These are phyloP conservation scores for Trichoderma oligosporum DNA, from an alignment of 2,329 filamentous ascomycete species.

Conservation along the genomic window DNA sequence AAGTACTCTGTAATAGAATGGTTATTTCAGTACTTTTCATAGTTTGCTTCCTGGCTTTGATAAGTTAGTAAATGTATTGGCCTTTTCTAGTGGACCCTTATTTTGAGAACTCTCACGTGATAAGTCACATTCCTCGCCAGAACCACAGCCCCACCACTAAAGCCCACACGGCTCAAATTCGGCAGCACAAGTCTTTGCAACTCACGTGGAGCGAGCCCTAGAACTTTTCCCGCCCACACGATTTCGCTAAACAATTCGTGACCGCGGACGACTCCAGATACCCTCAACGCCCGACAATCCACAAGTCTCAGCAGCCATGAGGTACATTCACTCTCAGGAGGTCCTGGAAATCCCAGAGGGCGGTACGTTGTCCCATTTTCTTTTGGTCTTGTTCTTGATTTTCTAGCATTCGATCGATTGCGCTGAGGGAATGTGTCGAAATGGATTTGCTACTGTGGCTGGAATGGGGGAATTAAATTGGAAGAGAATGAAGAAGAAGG, in stretches of 20 bases:
- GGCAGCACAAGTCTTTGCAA: slow-evolving; percentile 24
- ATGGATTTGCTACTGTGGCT: background rate
- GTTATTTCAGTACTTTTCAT: too few species aligned
- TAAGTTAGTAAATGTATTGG: background rate
- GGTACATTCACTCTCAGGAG: slow-evolving; percentile 99
- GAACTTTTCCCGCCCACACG: slow-evolving; percentile 45
- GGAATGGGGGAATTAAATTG: background rate
- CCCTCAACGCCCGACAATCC: slow-evolving; percentile 44
- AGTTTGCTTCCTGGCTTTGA: background rate
- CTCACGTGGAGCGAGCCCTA: slow-evolving; percentile 44
- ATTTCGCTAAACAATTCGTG: slow-evolving; percentile 39
- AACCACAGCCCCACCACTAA: background rate
- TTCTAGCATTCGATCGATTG: slow-evolving; percentile 10
- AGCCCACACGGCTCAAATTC: slow-evolving; percentile 28
- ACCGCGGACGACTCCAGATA: slow-evolving; percentile 36
- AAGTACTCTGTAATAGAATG: too few species aligned
- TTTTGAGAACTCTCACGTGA: slow-evolving; percentile 14
- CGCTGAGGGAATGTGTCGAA: background rate
- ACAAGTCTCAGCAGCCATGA: slow-evolving; percentile 74
- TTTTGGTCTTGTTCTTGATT: background rate
- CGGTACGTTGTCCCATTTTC: slow-evolving; percentile 62
- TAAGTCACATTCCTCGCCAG: background rate
- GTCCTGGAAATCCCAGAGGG: slow-evolving; percentile 91
- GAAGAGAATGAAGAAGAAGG: background rate
- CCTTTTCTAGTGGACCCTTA: background rate